These are phyloP conservation scores for Linum lewisii DNA, from an alignment of 345 rosid species.

Conservation along the genomic window DNA sequence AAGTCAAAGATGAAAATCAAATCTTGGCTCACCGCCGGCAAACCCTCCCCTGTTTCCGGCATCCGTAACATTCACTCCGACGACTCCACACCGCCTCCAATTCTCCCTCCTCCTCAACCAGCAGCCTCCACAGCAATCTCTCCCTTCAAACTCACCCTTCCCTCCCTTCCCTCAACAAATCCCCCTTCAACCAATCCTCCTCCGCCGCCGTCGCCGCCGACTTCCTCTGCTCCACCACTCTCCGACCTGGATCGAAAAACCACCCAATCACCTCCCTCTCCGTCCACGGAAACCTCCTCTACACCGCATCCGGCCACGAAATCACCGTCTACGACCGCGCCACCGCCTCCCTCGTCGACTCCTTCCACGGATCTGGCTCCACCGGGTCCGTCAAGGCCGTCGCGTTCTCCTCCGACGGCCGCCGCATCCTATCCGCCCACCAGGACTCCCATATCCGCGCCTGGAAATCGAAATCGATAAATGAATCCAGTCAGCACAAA, in stretches of 20 bases:
- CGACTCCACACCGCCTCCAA: neutral
- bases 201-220: constrained; percentile 37
- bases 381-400: constrained; percentile 68
- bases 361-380: constrained; percentile 36
- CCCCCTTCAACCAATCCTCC: constrained; percentile 26
- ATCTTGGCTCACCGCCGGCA: no score
- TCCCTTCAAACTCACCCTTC: constrained; percentile 80
- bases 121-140: constrained; percentile 47
- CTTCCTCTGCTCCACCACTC: constrained; percentile 23
- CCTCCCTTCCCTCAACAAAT: constrained; percentile 61
- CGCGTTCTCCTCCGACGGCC: constrained; percentile 20
- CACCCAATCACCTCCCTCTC: constrained; percentile 62
- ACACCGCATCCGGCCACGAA: constrained; percentile 51
- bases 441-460: constrained; percentile 84
- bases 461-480: constrained; percentile 41
- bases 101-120: constrained; percentile 9
- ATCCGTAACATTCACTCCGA: neutral
- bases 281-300: constrained; percentile 40
- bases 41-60: no score
- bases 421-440: constrained; percentile 45
- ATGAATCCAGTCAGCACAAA: constrained; percentile 28
- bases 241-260: constrained; percentile 24
- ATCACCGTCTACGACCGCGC: constrained; percentile 58
- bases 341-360: constrained; percentile 29
- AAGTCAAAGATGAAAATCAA: no score